phyloP scores from a whole-genome alignment of 176 grass and related monocot species.

The Ampelocalamus luodianensis region DNA sequence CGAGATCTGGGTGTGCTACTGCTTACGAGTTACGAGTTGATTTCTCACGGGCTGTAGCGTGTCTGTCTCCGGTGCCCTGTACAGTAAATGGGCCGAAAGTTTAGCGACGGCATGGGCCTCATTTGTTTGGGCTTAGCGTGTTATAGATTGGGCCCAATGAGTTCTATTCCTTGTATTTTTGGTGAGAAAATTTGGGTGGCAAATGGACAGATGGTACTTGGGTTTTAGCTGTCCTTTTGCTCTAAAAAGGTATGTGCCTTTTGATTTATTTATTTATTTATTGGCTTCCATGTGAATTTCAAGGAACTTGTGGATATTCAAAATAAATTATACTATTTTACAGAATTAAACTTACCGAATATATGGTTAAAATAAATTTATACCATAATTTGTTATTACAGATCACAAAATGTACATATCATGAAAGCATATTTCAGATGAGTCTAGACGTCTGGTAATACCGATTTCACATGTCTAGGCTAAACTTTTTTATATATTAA shows the following conservation, averaged over 20 bases:
- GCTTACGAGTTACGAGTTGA: background rate
- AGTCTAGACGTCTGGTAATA: background rate
- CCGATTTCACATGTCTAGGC: background rate
- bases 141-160: background rate
- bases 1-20: conserved; percentile 28
- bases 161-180: background rate
- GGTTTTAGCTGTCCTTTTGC: background rate
- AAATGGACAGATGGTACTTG: background rate
- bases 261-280: background rate
- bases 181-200: background rate
- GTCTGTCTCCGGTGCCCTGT: background rate
- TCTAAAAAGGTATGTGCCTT: background rate
- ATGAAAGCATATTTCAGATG: background rate
- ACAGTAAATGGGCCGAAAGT: background rate
- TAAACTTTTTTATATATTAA: background rate
- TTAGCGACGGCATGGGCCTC: background rate
- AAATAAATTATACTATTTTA: background rate
- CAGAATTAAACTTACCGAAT: background rate
- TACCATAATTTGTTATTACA: background rate
- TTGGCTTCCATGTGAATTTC: background rate
- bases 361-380: background rate
- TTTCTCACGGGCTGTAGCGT: background rate
- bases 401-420: background rate
- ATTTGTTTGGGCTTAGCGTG: background rate
- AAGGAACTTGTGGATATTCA: background rate